Conservation (phyloP, 306 rosid genomes). For the Abrus pulchellus region DNA sequence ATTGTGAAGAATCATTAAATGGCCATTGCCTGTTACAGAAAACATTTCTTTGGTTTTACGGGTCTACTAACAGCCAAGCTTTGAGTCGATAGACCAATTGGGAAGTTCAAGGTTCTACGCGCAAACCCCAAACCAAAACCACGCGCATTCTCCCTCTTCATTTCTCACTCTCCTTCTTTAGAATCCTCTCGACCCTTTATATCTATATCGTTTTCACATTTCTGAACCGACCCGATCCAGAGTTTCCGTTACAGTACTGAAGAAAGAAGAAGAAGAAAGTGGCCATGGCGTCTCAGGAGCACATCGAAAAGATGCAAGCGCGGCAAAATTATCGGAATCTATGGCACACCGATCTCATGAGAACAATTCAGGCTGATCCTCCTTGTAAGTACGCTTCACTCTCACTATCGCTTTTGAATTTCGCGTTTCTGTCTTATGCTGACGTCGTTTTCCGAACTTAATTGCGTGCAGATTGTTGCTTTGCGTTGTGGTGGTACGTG, state of each 20-base stretch:
- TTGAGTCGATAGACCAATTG: background rate
- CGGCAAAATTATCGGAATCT: constrained; percentile 84
- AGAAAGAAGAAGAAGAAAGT: background rate
- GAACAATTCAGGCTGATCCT: constrained; percentile 72
- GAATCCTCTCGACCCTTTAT: background rate
- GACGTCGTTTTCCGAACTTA: constrained; percentile 13
- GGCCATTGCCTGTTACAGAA: too few relatives aligned
- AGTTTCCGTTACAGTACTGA: background rate
- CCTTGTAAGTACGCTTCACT: constrained; percentile 60
- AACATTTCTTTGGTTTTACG: background rate
- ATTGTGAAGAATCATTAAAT: too few relatives aligned
- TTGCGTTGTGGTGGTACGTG: constrained; percentile 76
- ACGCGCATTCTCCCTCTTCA: background rate
- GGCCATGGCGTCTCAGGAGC: constrained; percentile 67
- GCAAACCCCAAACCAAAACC: constrained; percentile 17
- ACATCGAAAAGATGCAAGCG: constrained; percentile 78
- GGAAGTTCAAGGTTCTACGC: background rate
- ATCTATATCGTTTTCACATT: background rate
- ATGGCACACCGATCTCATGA: constrained; percentile 85
- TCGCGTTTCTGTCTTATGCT: constrained; percentile 4
- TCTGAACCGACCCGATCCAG: constrained; percentile 13
- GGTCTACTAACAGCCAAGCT: background rate
- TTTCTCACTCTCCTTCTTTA: background rate
- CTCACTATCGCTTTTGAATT: background rate
- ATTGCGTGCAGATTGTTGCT: constrained; percentile 82